Conservation (phyloP, 192 early-diverging fungal genomes). For the Umbelopsis ramanniana region DNA sequence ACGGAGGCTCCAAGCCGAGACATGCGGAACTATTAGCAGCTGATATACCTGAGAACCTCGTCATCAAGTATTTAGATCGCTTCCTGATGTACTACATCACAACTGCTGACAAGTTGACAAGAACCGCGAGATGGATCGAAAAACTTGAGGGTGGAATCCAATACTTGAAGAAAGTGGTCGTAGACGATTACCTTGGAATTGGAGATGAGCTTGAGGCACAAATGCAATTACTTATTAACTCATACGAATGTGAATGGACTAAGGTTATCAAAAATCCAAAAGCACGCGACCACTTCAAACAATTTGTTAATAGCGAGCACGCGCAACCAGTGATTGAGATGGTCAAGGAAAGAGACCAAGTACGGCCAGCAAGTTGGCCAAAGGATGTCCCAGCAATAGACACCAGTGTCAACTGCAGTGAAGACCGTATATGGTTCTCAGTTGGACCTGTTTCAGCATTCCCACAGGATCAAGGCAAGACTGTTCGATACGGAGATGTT, state of each 20-base stretch:
- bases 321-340: constrained; percentile 54
- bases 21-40: constrained; percentile 63
- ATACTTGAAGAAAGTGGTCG: constrained; percentile 59
- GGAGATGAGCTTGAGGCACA: constrained; percentile 67
- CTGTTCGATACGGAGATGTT: constrained; percentile 61
- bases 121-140: constrained; percentile 72
- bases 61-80: constrained; percentile 63
- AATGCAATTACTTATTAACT: constrained; percentile 60
- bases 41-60: constrained; percentile 55
- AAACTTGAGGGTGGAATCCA: constrained; percentile 72
- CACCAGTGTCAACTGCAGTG: constrained; percentile 26
- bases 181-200: constrained; percentile 70
- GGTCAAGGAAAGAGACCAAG: constrained; percentile 66
- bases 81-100: constrained; percentile 76
- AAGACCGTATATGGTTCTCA: constrained; percentile 41
- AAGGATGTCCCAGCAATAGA: constrained; percentile 37
- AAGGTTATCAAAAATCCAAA: constrained; percentile 63
- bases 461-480: constrained; percentile 51
- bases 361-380: constrained; percentile 66
- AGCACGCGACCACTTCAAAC: constrained; percentile 55
- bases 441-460: constrained; percentile 45
- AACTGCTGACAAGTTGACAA: constrained; percentile 64
- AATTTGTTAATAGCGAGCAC: constrained; percentile 67
- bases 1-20: constrained; percentile 69
- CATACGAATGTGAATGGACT: constrained; percentile 70